Percentiles rank a stretch among this genome's conserved stretches.
phyloP scores from a whole-genome alignment of 1,284 basidiomycete species.

The Tilletia caries region DNA sequence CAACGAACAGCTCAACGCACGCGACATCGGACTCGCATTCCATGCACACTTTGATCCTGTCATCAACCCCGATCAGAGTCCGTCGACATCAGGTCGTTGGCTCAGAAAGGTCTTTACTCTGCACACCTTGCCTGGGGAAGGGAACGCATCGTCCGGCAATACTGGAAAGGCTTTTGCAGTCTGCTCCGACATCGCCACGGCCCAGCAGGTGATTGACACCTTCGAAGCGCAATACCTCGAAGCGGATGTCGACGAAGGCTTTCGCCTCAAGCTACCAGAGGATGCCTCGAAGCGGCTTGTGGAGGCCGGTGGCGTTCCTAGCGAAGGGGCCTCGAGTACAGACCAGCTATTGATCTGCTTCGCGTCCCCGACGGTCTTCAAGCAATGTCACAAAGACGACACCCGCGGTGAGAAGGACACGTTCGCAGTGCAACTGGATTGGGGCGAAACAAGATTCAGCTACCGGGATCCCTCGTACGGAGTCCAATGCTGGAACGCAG shows the following conservation, averaged over 20 bases:
- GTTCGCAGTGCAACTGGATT: neutral
- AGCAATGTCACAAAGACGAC: neutral
- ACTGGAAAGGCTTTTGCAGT: constrained; percentile 8
- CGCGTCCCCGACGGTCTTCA: neutral
- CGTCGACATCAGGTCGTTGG: neutral
- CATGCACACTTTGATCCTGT: neutral
- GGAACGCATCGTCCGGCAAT: neutral
- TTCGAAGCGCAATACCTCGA: constrained; percentile 11
- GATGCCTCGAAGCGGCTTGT: neutral
- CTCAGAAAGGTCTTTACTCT: neutral
- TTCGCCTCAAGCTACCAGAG: neutral
- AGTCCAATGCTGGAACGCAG: neutral
- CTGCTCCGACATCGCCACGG: neutral
- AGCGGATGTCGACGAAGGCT: neutral
- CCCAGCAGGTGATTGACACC: neutral
- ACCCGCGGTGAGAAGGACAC: neutral
- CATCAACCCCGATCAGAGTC: neutral
- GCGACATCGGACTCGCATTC: neutral
- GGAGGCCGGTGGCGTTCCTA: neutral
- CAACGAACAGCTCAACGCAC: neutral
- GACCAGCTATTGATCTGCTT: constrained; percentile 11
- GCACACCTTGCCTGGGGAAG: neutral
- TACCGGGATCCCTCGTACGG: neutral
- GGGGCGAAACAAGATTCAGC: constrained; percentile 3
- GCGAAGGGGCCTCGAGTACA: neutral